These are phyloP conservation scores for Boletus vermiculosoides DNA, from an alignment of 768 basidiomycete species.

Conservation along the genomic window DNA sequence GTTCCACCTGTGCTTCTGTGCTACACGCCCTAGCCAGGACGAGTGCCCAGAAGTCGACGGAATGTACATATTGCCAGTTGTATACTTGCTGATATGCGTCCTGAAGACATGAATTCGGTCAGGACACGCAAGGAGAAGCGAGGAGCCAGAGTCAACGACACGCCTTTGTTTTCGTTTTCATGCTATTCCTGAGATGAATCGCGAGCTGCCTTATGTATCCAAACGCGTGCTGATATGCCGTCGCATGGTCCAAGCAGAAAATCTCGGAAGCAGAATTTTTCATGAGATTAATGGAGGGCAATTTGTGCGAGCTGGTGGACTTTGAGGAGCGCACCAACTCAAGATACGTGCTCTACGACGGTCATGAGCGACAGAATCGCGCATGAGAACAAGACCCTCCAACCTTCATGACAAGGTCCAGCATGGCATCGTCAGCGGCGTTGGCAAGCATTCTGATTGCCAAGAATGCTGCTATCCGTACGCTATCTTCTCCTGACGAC, in stretches of 20 bases:
- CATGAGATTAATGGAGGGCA: conserved; percentile 93
- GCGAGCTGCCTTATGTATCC: conserved; percentile 94
- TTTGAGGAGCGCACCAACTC: conserved; percentile 82
- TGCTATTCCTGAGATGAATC: conserved; percentile 86
- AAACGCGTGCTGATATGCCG: conserved; percentile 92
- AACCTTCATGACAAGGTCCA: conserved; percentile 88
- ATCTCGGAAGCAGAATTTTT: conserved; percentile 96
- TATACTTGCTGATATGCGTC: conserved; percentile 94
- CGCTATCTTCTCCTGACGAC: conserved; percentile 76
- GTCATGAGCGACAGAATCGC: neutral
- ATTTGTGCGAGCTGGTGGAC: conserved; percentile 79
- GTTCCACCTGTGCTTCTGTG: conserved; percentile 48
- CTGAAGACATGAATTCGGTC: conserved; percentile 35
- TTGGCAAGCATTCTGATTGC: conserved; percentile 79
- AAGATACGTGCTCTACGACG: conserved; percentile 76
- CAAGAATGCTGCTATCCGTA: conserved; percentile 83
- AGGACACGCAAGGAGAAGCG: conserved; percentile 5
- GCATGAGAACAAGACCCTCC: neutral
- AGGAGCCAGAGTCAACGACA: conserved; percentile 11
- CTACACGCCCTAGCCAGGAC: conserved; percentile 84
- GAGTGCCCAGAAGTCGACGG: conserved; percentile 92
- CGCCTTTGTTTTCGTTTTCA: conserved; percentile 86
- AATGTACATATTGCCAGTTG: conserved; percentile 98
- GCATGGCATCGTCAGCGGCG: conserved; percentile 72
- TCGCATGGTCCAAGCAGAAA: conserved; percentile 72